Conservation (phyloP, 2,329 filamentous ascomycete genomes). For the Bimuria novae-zelandiae region DNA sequence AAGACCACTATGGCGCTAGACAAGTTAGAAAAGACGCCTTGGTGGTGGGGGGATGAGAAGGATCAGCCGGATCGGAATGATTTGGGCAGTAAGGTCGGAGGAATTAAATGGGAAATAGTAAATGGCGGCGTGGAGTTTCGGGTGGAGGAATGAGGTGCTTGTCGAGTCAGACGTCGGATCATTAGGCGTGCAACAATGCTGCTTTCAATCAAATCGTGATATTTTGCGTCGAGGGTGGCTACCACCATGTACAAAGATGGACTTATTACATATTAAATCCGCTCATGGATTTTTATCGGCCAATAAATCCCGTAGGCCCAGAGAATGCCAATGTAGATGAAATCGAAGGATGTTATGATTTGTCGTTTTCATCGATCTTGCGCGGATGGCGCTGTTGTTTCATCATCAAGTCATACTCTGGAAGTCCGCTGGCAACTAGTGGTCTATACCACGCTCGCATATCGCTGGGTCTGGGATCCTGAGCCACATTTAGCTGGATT, state of each 20-base stretch:
- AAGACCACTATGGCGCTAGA: background rate
- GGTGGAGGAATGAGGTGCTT: background rate
- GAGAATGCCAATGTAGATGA: background rate
- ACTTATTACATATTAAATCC: background rate
- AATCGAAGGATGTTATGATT: background rate
- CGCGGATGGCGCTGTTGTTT: background rate
- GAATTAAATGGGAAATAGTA: background rate
- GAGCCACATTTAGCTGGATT: background rate
- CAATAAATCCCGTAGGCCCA: background rate
- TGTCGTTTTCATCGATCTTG: background rate
- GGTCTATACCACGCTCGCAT: background rate
- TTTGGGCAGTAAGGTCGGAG: background rate
- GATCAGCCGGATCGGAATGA: background rate
- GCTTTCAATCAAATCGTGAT: background rate
- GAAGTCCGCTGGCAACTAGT: background rate
- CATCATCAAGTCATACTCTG: background rate
- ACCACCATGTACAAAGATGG: background rate
- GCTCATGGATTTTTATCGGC: background rate
- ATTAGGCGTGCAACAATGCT: background rate
- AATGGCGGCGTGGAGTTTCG: background rate
- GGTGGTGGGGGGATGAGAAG: background rate
- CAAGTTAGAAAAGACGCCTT: background rate
- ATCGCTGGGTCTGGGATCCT: background rate
- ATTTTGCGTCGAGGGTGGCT: background rate
- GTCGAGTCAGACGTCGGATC: background rate